These are phyloP conservation scores for Suillus bovinus DNA, from an alignment of 768 basidiomycete genomes.

Conservation along the genomic window DNA sequence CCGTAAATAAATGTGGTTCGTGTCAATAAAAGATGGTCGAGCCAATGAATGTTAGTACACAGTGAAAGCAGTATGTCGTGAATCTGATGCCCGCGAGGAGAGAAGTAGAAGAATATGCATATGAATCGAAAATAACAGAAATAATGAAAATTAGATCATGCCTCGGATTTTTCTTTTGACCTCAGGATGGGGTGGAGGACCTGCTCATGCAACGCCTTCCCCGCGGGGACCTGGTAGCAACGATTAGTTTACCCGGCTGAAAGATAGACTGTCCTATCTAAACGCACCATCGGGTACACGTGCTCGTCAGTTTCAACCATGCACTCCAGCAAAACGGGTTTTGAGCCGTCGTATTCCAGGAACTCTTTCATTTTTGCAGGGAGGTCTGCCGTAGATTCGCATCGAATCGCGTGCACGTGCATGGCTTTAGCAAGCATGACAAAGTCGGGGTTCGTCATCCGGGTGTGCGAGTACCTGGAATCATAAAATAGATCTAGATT, in stretches of 20 bases:
- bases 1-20: conserved; percentile 1
- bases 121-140: not conserved
- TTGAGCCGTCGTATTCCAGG: conserved; percentile 86
- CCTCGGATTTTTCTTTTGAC: conserved; percentile 26
- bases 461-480: conserved; percentile 93
- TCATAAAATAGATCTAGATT: conserved; percentile 89
- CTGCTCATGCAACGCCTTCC: conserved; percentile 93
- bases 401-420: conserved; percentile 90
- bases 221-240: conserved; percentile 71
- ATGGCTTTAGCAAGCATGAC: conserved; percentile 86
- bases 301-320: conserved; percentile 81
- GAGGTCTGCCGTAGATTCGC: conserved; percentile 67
- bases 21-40: conserved; percentile 1
- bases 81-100: conserved; percentile 10
- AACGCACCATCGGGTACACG: conserved; percentile 84
- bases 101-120: not conserved
- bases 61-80: conserved; percentile 21
- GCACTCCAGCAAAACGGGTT: conserved; percentile 92
- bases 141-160: conserved; percentile 15
- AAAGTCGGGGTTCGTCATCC: conserved; percentile 96
- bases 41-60: conserved; percentile 27
- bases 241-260: conserved; percentile 7
- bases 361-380: conserved; percentile 99
- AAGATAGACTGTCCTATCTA: not conserved
- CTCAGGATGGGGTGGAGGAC: conserved; percentile 66